A percentile compares a stretch with the other conserved stretches of the same genome.
phyloP scores from a whole-genome alignment of 768 basidiomycete species.

The Kwoniella dejecticola region DNA sequence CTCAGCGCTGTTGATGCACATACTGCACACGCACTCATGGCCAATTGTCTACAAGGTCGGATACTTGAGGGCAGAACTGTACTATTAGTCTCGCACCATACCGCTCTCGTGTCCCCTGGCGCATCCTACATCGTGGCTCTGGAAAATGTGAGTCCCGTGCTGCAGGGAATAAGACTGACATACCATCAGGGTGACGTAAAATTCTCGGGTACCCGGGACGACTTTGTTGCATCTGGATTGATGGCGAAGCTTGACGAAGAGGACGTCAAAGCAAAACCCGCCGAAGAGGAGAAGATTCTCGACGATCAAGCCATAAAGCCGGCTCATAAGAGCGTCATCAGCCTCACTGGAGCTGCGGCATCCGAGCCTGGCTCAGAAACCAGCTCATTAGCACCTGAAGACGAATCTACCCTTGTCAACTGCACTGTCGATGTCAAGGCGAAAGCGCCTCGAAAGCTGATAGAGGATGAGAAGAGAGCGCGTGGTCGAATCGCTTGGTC shows the following conservation, averaged over 20 bases:
- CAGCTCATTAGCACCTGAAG: slow-evolving; percentile 58
- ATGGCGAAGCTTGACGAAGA: slow-evolving; percentile 64
- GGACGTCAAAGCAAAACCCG: slow-evolving; percentile 19
- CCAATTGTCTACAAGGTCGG: slow-evolving; percentile 76
- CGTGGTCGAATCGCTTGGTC: slow-evolving; percentile 69
- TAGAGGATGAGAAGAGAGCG: slow-evolving; percentile 73
- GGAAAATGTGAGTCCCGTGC: slow-evolving; percentile 39
- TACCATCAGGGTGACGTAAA: slow-evolving; percentile 66
- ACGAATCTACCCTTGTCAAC: slow-evolving; percentile 37
- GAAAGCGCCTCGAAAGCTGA: slow-evolving; percentile 73
- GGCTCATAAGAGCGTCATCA: slow-evolving; percentile 31
- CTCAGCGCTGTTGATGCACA: slow-evolving; percentile 71
- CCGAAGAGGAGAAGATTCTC: slow-evolving; percentile 26
- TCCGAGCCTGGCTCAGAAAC: slow-evolving; percentile 60
- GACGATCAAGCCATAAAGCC: slow-evolving; percentile 25
- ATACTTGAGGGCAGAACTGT: slow-evolving; percentile 77
- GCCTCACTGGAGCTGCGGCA: slow-evolving; percentile 29
- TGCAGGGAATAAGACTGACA: slow-evolving; percentile 4
- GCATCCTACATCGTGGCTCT: slow-evolving; percentile 72
- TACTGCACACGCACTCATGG: slow-evolving; percentile 78
- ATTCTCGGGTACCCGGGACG: slow-evolving; percentile 69
- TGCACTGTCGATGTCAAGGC: slow-evolving; percentile 49
- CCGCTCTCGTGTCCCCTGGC: slow-evolving; percentile 78
- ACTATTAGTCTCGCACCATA: slow-evolving; percentile 90
- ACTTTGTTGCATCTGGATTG: slow-evolving; percentile 69